Evolutionary conservation across 352 stramenopile genomes (phyloP).

Genomic region (Globisporangium perplexum): DNA sequence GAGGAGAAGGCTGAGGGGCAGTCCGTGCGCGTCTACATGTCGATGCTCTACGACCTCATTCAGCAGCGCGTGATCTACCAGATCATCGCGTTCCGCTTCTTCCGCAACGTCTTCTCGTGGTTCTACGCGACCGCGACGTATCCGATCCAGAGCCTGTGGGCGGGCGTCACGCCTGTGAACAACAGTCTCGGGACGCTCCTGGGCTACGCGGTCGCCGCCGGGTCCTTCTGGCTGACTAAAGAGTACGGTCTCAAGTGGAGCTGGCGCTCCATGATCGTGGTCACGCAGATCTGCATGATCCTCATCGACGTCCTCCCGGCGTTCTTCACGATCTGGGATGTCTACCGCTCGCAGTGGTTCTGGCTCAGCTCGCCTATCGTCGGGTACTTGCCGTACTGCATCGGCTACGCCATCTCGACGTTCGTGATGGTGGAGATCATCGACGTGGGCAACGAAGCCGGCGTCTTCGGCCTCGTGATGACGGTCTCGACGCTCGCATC

Average conservation of each 20-base stretch:
- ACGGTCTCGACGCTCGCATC: slow-evolving; percentile 16
- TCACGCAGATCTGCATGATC: slow-evolving; percentile 21
- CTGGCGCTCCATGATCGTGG: slow-evolving; percentile 41
- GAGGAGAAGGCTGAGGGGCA: slow-evolving; percentile 26
- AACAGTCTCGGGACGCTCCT: slow-evolving; percentile 29
- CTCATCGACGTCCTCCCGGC: slow-evolving; percentile 17
- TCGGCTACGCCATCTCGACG: slow-evolving; percentile 12
- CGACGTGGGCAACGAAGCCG: slow-evolving; percentile 19
- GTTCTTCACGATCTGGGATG: slow-evolving; percentile 27
- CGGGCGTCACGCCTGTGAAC: slow-evolving; percentile 36
- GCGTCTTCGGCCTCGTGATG: slow-evolving; percentile 17
- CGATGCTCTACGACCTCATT: slow-evolving; percentile 43
- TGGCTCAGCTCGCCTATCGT: slow-evolving; percentile 22
- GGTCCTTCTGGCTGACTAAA: slow-evolving; percentile 21
- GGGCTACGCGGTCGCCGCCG: slow-evolving; percentile 28
- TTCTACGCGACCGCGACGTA: slow-evolving; percentile 34
- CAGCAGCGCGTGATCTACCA: slow-evolving; percentile 52
- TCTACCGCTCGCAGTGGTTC: slow-evolving; percentile 34
- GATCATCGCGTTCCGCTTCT: slow-evolving; percentile 51
- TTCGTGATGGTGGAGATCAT: slow-evolving; percentile 18
- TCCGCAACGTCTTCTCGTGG: slow-evolving; percentile 46
- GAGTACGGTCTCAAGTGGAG: slow-evolving; percentile 42
- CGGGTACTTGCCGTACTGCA: slow-evolving; percentile 13
- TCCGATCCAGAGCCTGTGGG: slow-evolving; percentile 41
- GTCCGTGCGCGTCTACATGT: slow-evolving; percentile 6